These are phyloP conservation scores for Pelargonium australe DNA, from an alignment of 441 rosid species.

Conservation along the genomic window DNA sequence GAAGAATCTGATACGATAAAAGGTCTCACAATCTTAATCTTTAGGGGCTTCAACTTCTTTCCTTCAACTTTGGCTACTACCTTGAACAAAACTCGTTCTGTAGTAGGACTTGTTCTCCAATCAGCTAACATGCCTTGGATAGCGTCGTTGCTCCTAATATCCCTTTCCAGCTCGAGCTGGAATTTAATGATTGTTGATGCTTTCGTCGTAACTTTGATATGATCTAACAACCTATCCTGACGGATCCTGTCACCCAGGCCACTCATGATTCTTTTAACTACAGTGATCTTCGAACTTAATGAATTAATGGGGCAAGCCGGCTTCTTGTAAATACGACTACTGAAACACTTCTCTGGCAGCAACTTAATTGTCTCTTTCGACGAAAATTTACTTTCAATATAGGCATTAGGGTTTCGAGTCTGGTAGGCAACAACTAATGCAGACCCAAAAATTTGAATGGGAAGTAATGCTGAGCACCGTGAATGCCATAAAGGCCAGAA, in stretches of 20 bases:
- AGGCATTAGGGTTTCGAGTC: conserved; percentile 34
- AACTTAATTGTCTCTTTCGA: conserved; percentile 41
- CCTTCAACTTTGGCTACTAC: conserved; percentile 48
- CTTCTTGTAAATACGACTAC: conserved; percentile 22
- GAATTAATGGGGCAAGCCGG: conserved; percentile 32
- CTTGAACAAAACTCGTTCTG: conserved; percentile 61
- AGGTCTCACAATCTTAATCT: conserved; percentile 48
- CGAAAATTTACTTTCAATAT: conserved; percentile 35
- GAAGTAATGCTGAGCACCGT: conserved; percentile 42
- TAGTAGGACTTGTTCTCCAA: conserved; percentile 63
- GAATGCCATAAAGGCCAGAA: conserved; percentile 27
- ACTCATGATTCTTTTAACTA: conserved; percentile 37
- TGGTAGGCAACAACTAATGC: conserved; percentile 50
- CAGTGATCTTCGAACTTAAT: conserved; percentile 37
- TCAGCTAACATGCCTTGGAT: conserved; percentile 23
- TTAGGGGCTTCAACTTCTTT: conserved; percentile 43
- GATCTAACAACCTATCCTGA: conserved; percentile 26
- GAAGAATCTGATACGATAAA: conserved; percentile 48
- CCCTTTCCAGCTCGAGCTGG: conserved; percentile 56
- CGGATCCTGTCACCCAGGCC: conserved; percentile 27
- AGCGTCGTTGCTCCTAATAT: conserved; percentile 35
- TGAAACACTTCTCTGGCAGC: conserved; percentile 56
- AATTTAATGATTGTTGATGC: conserved; percentile 43
- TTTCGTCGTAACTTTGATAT: conserved; percentile 38
- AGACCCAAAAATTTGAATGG: conserved; percentile 50